Conservation (phyloP, 2,329 filamentous ascomycete species). For the Dothideomycetes sp. region DNA sequence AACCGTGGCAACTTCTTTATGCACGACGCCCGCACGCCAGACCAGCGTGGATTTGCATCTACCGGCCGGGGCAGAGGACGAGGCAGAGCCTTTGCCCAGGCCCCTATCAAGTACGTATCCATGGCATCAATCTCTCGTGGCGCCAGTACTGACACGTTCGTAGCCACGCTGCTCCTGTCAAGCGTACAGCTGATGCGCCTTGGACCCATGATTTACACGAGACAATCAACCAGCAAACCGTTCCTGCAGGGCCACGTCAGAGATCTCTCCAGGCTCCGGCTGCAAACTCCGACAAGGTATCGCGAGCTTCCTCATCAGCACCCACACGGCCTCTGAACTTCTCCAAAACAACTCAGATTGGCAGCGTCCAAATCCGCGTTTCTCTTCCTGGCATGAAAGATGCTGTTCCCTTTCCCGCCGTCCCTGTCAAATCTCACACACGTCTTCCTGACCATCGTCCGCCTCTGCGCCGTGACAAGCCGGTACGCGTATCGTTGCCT, state of each 20-base stretch:
- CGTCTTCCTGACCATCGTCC: conserved; percentile 91
- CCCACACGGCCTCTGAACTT: conserved; percentile 37
- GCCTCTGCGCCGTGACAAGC: conserved; percentile 88
- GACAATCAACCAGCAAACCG: conserved; percentile 41
- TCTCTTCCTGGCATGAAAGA: conserved; percentile 66
- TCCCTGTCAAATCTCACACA: conserved; percentile 83
- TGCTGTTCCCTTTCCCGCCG: conserved; percentile 61
- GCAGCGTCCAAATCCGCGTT: conserved; percentile 77
- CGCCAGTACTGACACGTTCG: background rate
- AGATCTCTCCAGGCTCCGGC: conserved; percentile 3
- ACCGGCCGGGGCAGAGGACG: conserved; percentile 57
- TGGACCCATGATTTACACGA: conserved; percentile 94
- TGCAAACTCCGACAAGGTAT: background rate
- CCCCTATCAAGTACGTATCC: conserved; percentile 3
- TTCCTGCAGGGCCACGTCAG: background rate
- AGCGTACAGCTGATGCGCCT: conserved; percentile 60
- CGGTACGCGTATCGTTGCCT: conserved; percentile 85
- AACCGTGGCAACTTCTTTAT: conserved; percentile 94
- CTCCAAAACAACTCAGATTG: conserved; percentile 74
- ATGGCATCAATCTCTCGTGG: background rate
- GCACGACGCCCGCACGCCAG: conserved; percentile 77
- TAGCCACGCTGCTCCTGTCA: conserved; percentile 25
- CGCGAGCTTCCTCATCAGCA: conserved; percentile 9
- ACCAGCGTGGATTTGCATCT: conserved; percentile 67
- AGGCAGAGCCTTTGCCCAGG: conserved; percentile 36